Base-by-base conservation (phyloP, 257 asterid genomes). In the Ophiorrhiza pumila region DNA sequence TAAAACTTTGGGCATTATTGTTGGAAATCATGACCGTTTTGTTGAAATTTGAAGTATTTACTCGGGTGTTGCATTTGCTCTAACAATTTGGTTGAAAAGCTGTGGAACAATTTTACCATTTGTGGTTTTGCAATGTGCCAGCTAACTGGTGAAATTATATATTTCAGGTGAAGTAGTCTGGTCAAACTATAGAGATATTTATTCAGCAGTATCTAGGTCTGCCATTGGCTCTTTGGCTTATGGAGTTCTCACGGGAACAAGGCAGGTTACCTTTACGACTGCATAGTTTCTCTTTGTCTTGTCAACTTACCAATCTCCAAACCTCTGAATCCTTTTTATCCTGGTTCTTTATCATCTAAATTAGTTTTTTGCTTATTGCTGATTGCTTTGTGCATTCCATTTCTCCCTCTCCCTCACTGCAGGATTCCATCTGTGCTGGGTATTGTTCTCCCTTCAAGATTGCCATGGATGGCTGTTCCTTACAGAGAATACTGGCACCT, bases 161-260 rank as follows among this genome's bases (percentile, higher is more conserved):
- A 15, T 82, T 74, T 73, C 95, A 93, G 97, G 96, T 74, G 92
- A 87, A 76, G 75, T 95, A 63, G 83, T 92, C 69, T 71, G 76
- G 80, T 86, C 98, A 29, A 91, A 87, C 84, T 92, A 87, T 73
- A 71, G 74, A 69, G 58, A 65, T 71, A 20, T 86, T 13, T 85
- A 68, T 76, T 86, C 92, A 60, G 79, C 83, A 34, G 76, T 88
- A 74, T 90, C 93, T 22, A 79, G 87, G 80, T 85, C 97, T 22
- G 73, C 89, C 43, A 68, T 90, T 60, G 69, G 83, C 61, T 82
- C 88, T 14, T 79, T 85, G 50, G 99, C 96, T 46, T 84, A 92
- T 45, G 92, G 96, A 71, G 82, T 92, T 86, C 91, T 95, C 39
- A 89, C 90, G 0, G 97, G 98, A 68, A 88, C 77, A 87, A 89